A percentile compares a stretch with the other conserved stretches of the same genome.
Evolutionary conservation across 306 rosid genomes (phyloP).

Genomic region (Vicia faba): DNA sequence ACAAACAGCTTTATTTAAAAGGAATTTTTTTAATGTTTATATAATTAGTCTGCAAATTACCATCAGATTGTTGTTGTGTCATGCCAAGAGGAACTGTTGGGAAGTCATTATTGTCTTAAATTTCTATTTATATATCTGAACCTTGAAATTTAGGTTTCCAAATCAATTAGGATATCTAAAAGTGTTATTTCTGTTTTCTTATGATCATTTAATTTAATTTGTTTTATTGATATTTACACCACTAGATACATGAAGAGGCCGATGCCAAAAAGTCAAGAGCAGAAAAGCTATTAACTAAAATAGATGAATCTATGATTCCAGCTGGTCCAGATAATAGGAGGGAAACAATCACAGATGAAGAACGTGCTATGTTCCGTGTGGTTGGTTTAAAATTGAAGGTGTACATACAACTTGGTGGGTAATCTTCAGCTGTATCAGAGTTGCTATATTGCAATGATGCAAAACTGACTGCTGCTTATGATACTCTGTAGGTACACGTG

Average conservation of each 20-base stretch:
- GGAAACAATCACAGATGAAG: constrained; percentile 96
- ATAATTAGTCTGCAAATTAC: constrained; percentile 20
- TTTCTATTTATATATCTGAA: background rate
- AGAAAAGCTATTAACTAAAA: constrained; percentile 65
- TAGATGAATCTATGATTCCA: constrained; percentile 82
- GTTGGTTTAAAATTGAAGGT: constrained; percentile 93
- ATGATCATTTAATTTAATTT: constrained; percentile 10
- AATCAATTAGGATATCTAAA: constrained; percentile 14
- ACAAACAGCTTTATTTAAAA: constrained; percentile 7
- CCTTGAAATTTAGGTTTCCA: constrained; percentile 23
- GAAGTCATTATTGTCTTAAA: constrained; percentile 22
- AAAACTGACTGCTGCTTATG: constrained; percentile 35
- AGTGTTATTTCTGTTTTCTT: constrained; percentile 24
- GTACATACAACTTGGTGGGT: constrained; percentile 86
- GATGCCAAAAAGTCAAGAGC: constrained; percentile 78
- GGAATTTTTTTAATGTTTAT: constrained; percentile 7
- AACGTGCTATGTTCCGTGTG: constrained; percentile 80
- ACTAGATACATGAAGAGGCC: constrained; percentile 63
- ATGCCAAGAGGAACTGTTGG: constrained; percentile 14
- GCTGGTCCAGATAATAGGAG: constrained; percentile 77
- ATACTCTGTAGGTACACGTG: constrained; percentile 74
- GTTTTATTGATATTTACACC: constrained; percentile 12
- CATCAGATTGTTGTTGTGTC: constrained; percentile 22
- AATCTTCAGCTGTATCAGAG: constrained; percentile 29
- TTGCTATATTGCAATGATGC: constrained; percentile 29